Evolutionary conservation across 179 eudicot genomes (phyloP), one percentile per base, ranked within the genome.

Genomic region (Amaranthus tricolor): DNA sequence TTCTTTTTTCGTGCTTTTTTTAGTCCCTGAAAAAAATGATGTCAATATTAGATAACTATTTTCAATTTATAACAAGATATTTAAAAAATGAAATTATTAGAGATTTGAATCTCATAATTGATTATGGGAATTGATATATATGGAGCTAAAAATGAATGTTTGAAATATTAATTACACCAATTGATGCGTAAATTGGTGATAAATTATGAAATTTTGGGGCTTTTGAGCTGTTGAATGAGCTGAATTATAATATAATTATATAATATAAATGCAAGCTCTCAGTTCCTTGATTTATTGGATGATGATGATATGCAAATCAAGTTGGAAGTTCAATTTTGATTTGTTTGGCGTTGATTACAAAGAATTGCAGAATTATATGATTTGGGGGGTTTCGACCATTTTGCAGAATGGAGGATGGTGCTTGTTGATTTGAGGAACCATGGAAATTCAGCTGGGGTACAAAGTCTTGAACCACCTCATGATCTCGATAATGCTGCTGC

Each of bases 371-470:
- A 71, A 9, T 71, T 14, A 5, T 65, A 19, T 17, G 43, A 57
- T 72, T 1, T 43, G 63, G 19, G 54, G 62, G 73, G 31, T 43
- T 19, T 19, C 50, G n/a, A 13, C 3, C 54, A 12, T 78, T 66
- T 62, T 76, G 76, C 72, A 91, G 97, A 85, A 51, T 92, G 97
- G 97, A 90, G 96, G 76, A 76, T 94, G 87, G 88, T 94, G 76
- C 90, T 89, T 53, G 89, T 90, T 83, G 97, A 94, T 68, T 82
- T 94, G 88, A 85, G 97, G 80, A 93, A 93, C 71, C 98, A 94
- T 58, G 98, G 98, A 43, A 81, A 76, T 20, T 94, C 98, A 7
- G 87, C 97, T 79, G 93, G 82, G 73, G 47, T 88, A 40, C 82
- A 85, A 67, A 84, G 83, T 48, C 73, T 93, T 72, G 47, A 19